phyloP scores from a whole-genome alignment of 257 asterid genomes.

The Mentha longifolia region DNA sequence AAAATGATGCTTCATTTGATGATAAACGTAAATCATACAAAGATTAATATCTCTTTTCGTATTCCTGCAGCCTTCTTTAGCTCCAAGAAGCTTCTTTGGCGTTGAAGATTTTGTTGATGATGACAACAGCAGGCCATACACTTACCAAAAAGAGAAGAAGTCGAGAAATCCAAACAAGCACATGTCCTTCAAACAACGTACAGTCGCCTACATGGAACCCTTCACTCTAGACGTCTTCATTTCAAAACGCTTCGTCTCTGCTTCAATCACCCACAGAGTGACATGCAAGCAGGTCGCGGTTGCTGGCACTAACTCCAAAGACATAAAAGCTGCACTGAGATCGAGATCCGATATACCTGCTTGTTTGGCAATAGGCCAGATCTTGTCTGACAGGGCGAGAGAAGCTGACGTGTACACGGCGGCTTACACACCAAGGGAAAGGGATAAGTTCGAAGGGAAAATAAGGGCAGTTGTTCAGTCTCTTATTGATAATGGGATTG shows the following conservation, averaged over 20 bases:
- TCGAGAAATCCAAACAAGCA: constrained; percentile 81
- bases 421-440: constrained; percentile 83
- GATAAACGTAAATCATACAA: no score
- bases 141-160: constrained; percentile 80
- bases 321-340: constrained; percentile 84
- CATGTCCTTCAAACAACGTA: constrained; percentile 85
- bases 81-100: constrained; percentile 95
- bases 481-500: constrained; percentile 90
- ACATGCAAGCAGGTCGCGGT: constrained; percentile 97
- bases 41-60: neutral
- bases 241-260: constrained; percentile 87
- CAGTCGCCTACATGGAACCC: constrained; percentile 90
- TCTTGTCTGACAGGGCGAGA: constrained; percentile 82
- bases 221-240: constrained; percentile 89
- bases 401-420: constrained; percentile 95
- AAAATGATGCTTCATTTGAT: no score
- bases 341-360: constrained; percentile 93
- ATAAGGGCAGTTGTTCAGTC: constrained; percentile 95
- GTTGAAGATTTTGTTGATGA: constrained; percentile 93
- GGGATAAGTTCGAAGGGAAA: constrained; percentile 96
- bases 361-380: constrained; percentile 74
- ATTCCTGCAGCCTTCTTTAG: constrained; percentile 54
- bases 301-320: constrained; percentile 95
- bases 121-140: constrained; percentile 87
- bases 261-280: constrained; percentile 91